Base-by-base conservation (phyloP, 73 alveolate genomes). In the Diophrys appendiculata region DNA sequence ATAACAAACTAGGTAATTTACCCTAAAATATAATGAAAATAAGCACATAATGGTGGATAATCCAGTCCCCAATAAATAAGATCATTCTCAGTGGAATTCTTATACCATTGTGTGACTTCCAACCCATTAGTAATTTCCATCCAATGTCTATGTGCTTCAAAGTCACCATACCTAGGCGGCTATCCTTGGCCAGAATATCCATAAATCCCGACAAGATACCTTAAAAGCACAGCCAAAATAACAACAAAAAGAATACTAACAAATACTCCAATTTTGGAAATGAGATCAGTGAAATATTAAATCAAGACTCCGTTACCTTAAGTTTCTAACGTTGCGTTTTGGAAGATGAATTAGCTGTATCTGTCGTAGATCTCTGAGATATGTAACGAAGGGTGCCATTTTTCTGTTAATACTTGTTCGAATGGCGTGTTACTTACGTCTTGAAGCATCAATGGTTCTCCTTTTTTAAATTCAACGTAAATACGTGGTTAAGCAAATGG, bases 31-130 rank as follows among this genome's bases (percentile, higher is more conserved):
- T 71, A 95, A 56, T 97, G 91, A 80, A 91, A 96, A 81, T 95
- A 97, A 5, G 99, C 99, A 55, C 98, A 92, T 35, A 96, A 89
- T 0, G 99, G 99, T 26, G 99, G 99, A 73, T 97, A 97, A 83
- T 97, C 99, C 28, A 97, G 82, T 70, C 97, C 96, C 99, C 99
- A 97, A 76, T 95, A 95, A 73, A 83, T 82, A 35, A 69, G 54
- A 33, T 89, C 94, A 54, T 81, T 88, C 56, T 55, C 52, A 68
- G 81, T 70, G 8, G 93, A 64, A 64, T 93, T 90, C 73, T 90
- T 91, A 68, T 93, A 95, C 99, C 99, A 95, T 13, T 78, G 85
- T 43, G 29, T 54, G 53, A 76, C 68, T 0, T 97, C 96, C 69
- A 88, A 74, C 67, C 82, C 69, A 18, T 68, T 78, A 14, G 99